Percentiles rank a stretch among this genome's conserved stretches.
phyloP scores from a whole-genome alignment of 495 filamentous ascomycete genomes.

The Penicillium canescens region DNA sequence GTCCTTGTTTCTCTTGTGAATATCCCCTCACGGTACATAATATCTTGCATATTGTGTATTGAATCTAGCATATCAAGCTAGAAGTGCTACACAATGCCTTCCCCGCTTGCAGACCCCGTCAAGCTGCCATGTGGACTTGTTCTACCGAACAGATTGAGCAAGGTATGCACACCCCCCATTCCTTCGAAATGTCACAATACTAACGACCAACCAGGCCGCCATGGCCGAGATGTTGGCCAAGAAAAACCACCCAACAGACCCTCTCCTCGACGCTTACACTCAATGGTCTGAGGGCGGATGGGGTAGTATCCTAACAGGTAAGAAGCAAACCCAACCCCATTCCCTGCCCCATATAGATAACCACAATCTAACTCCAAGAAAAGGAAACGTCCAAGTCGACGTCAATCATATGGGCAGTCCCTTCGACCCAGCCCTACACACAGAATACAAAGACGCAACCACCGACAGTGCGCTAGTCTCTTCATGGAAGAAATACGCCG shows the following conservation, averaged over 20 bases:
- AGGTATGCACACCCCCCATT: constrained; percentile 32
- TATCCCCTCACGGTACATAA: too few species aligned
- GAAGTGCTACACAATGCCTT: constrained; percentile 21
- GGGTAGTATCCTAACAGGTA: constrained; percentile 49
- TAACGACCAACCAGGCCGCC: constrained; percentile 35
- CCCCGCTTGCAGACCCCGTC: constrained; percentile 40
- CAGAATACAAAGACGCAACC: constrained; percentile 28
- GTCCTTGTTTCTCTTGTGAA: too few species aligned
- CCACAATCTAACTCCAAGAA: not conserved
- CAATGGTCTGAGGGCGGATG: constrained; percentile 53
- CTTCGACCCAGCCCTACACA: constrained; percentile 40
- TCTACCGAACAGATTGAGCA: constrained; percentile 53
- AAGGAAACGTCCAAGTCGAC: constrained; percentile 60
- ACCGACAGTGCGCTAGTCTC: constrained; percentile 28
- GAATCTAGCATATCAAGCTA: not conserved
- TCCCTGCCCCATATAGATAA: not conserved
- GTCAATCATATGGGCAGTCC: constrained; percentile 47
- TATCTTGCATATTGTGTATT: not conserved
- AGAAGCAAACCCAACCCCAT: not conserved
- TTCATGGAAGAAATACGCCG: constrained; percentile 49
- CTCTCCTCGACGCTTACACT: constrained; percentile 40
- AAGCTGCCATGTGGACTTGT: constrained; percentile 52
- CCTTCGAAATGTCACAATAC: not conserved
- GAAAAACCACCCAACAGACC: constrained; percentile 29
- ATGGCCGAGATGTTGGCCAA: constrained; percentile 50